These are phyloP conservation scores for Globisporangium carolinianum DNA, from an alignment of 352 stramenopile genomes.

Conservation along the genomic window DNA sequence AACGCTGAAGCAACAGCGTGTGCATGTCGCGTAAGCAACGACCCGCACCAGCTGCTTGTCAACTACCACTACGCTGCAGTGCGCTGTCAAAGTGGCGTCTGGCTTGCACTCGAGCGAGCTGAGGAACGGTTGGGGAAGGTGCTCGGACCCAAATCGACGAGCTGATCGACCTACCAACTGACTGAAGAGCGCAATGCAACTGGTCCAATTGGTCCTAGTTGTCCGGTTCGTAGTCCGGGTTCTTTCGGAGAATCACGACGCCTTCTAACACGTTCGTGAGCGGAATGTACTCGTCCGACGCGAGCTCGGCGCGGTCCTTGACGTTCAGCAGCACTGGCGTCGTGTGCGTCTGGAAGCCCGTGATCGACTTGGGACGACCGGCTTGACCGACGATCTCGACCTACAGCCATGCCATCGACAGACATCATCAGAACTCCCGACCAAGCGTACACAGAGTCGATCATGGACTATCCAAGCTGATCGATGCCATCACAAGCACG, in stretches of 20 bases:
- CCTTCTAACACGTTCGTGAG: slow-evolving; percentile 97
- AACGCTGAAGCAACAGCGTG: no score
- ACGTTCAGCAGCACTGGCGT: slow-evolving; percentile 97
- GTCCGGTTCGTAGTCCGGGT: slow-evolving; percentile 88
- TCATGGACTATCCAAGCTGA: no score
- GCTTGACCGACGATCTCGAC: slow-evolving; percentile 99
- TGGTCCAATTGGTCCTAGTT: slow-evolving; percentile 28
- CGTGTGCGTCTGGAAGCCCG: slow-evolving; percentile 99
- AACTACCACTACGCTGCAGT: no score
- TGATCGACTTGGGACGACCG: slow-evolving; percentile 99
- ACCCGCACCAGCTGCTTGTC: no score
- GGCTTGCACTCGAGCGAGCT: no score
- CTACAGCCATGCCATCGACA: slow-evolving; percentile 17
- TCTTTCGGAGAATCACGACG: slow-evolving; percentile 98
- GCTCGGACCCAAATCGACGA: no score
- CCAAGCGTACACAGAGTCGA: no score
- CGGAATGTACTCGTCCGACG: slow-evolving; percentile 95
- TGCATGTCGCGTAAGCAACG: no score
- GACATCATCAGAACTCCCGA: background rate
- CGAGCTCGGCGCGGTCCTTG: slow-evolving; percentile 97
- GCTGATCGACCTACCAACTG: no score
- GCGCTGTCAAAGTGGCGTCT: no score
- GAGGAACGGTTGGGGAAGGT: no score
- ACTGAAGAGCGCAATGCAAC: background rate
- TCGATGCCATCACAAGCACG: slow-evolving; percentile 10